Conservation (phyloP, 805 yeast species). For the Millerago galiae region DNA sequence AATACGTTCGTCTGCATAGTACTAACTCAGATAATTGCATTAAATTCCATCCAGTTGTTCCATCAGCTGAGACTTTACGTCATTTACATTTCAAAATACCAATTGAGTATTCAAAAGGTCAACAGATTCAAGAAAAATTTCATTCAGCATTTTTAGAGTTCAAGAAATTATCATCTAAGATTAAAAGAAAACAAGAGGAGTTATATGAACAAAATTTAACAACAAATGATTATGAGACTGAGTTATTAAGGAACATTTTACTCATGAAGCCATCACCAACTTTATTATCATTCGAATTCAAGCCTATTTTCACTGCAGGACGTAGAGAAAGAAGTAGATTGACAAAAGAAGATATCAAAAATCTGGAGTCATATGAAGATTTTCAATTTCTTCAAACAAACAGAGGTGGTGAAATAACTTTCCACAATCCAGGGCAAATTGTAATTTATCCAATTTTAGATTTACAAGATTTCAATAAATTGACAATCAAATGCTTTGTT, state of each 20-base stretch:
- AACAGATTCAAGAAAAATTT: conserved; percentile 48
- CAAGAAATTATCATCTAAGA: conserved; percentile 46
- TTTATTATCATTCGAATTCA: conserved; percentile 76
- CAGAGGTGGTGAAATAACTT: conserved; percentile 95
- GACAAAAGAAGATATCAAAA: conserved; percentile 21
- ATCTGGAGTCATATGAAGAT: conserved; percentile 27
- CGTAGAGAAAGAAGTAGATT: conserved; percentile 62
- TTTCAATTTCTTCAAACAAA: conserved; percentile 70
- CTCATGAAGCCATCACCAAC: conserved; percentile 55
- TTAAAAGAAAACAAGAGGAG: conserved; percentile 33
- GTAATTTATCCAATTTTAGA: conserved; percentile 80
- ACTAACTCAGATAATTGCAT: conserved; percentile 6
- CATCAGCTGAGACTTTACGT: conserved; percentile 30
- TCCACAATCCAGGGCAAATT: conserved; percentile 94
- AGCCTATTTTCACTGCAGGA: conserved; percentile 88
- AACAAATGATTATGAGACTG: conserved; percentile 42
- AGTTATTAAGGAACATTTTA: conserved; percentile 36
- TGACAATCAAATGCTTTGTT: conserved; percentile 62
- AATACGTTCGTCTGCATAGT: background rate
- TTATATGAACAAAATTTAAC: conserved; percentile 33
- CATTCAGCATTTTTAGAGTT: conserved; percentile 51
- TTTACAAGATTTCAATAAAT: conserved; percentile 48
- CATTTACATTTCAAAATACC: conserved; percentile 38
- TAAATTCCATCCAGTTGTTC: conserved; percentile 28
- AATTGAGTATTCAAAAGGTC: conserved; percentile 42